A percentile compares a stretch with the other conserved stretches of the same genome.
phyloP scores from a whole-genome alignment of 352 stramenopile species.

The Globisporangium paddicum region DNA sequence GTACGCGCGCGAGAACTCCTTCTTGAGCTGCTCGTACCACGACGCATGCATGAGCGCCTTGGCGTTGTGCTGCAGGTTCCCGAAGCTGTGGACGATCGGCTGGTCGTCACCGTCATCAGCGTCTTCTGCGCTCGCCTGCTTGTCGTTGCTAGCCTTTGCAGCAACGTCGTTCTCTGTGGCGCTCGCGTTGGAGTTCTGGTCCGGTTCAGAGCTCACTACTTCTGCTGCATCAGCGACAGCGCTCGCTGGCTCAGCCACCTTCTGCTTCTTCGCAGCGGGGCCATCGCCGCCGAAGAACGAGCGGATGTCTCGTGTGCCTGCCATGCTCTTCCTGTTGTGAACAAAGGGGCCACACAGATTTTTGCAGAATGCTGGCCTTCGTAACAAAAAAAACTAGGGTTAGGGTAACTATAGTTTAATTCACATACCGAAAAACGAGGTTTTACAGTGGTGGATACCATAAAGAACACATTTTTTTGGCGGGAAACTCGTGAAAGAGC shows the following conservation, averaged over 20 bases:
- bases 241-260: neutral
- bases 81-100: constrained; percentile 24
- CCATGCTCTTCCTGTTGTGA: neutral
- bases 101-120: neutral
- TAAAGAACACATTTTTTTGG: neutral
- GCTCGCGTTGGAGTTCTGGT: neutral
- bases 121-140: neutral
- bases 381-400: too few relatives aligned
- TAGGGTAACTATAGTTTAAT: too few relatives aligned
- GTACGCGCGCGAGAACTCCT: constrained; percentile 38
- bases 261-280: constrained; percentile 25
- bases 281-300: constrained; percentile 42
- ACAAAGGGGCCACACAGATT: too few relatives aligned
- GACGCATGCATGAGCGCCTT: constrained; percentile 42
- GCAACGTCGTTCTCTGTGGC: neutral
- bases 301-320: constrained; percentile 38
- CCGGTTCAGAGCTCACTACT: neutral
- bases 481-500: too few relatives aligned
- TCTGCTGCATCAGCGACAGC: neutral
- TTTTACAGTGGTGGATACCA: neutral
- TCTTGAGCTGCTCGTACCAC: constrained; percentile 53
- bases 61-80: constrained; percentile 29
- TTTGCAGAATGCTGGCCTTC: too few relatives aligned
- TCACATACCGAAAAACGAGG: too few relatives aligned
- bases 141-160: too few relatives aligned